phyloP scores from a whole-genome alignment of 2,329 filamentous ascomycete species.

The Lecanicillium sp. region DNA sequence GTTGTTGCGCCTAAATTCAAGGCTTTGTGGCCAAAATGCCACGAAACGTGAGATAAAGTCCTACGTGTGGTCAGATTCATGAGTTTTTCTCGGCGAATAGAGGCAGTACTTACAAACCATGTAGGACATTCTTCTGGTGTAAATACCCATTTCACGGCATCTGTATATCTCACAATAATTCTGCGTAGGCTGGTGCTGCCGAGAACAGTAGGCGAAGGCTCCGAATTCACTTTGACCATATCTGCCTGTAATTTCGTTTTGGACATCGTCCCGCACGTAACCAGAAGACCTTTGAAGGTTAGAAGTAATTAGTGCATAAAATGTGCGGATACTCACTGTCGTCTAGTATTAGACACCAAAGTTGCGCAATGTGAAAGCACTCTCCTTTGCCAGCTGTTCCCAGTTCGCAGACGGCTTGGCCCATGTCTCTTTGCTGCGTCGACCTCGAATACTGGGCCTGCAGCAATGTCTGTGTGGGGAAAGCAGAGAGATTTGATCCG shows the following conservation, averaged over 20 bases:
- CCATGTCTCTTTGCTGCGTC: slow-evolving; percentile 31
- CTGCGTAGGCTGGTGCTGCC: slow-evolving; percentile 11
- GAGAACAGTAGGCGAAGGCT: slow-evolving; percentile 17
- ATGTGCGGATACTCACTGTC: slow-evolving; percentile 24
- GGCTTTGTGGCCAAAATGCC: slow-evolving; percentile 30
- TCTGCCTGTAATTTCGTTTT: slow-evolving; percentile 24
- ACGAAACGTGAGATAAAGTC: slow-evolving; percentile 32
- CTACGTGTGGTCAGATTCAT: slow-evolving; percentile 12
- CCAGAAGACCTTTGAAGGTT: slow-evolving; percentile 21
- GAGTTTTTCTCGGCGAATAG: not conserved
- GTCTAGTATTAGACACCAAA: slow-evolving; percentile 38
- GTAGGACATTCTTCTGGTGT: slow-evolving; percentile 29
- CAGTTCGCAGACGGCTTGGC: slow-evolving; percentile 35
- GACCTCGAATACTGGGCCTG: slow-evolving; percentile 34
- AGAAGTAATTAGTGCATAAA: not conserved
- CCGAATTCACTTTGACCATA: slow-evolving; percentile 19
- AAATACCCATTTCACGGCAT: slow-evolving; percentile 29
- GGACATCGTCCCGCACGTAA: slow-evolving; percentile 32
- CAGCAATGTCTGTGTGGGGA: slow-evolving; percentile 34
- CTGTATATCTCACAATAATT: slow-evolving; percentile 26
- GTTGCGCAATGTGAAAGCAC: slow-evolving; percentile 39
- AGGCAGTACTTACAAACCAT: slow-evolving; percentile 32
- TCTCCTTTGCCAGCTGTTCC: slow-evolving; percentile 23
- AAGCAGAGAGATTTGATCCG: slow-evolving; percentile 22
- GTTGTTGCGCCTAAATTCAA: slow-evolving; percentile 27